phyloP scores from a whole-genome alignment of 176 grass and related monocot species.

The Tillandsia leiboldiana region DNA sequence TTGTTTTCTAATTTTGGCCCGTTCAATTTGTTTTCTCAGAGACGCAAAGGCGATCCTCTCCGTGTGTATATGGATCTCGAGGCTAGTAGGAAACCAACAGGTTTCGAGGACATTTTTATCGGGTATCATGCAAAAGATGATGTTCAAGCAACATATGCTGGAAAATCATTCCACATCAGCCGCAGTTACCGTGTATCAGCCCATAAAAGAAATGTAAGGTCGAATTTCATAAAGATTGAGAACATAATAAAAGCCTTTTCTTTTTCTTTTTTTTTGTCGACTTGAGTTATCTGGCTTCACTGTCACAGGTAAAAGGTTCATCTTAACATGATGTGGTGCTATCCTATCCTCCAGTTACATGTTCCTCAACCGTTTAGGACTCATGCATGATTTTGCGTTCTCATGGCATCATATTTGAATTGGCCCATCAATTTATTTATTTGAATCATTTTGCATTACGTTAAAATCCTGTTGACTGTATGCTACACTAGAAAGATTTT shows the following conservation, averaged over 20 bases:
- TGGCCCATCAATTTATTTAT: no score
- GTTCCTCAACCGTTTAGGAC: no score
- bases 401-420: no score
- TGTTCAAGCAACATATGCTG: constrained; percentile 90
- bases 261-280: constrained; percentile 13
- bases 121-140: constrained; percentile 84
- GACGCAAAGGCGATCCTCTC: constrained; percentile 70
- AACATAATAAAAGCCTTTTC: not conserved
- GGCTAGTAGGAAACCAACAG: constrained; percentile 60
- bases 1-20: constrained; percentile 7
- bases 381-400: no score
- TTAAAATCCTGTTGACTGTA: no score
- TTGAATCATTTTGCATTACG: no score
- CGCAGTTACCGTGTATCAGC: constrained; percentile 63
- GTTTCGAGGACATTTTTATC: constrained; percentile 82
- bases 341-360: no score
- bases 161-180: constrained; percentile 63
- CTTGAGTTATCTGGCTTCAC: not conserved
- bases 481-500: no score
- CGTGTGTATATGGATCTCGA: constrained; percentile 78
- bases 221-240: not conserved
- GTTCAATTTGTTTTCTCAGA: constrained; percentile 39
- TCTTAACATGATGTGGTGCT: no score
- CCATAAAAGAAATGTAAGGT: constrained; percentile 66
- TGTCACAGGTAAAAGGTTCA: not conserved